Base-by-base conservation (phyloP, 2,329 filamentous ascomycete genomes). In the Arthrobotrys entomopaga region DNA sequence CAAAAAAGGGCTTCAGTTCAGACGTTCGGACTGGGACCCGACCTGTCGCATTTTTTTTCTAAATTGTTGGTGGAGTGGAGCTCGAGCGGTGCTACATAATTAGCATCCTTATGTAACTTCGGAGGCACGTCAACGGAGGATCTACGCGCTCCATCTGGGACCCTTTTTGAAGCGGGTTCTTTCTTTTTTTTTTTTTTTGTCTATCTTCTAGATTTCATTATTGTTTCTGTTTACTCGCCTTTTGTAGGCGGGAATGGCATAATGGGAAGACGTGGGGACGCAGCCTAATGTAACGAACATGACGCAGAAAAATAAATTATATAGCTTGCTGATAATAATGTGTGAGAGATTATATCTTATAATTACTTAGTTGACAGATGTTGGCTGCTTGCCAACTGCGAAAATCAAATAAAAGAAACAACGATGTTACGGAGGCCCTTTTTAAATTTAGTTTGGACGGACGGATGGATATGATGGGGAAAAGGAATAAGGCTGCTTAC, bases 321-420 rank as follows among this genome's bases (percentile, higher is more conserved):
- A 34, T 10, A 46, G 11, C 13, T n/a, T 56, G 43, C 38, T 52
- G 60, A 65, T 65, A 52, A n/a, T n/a, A 29, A 34, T 10, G 29
- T 34, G 29, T 34, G 29, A 7, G 29, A 34, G 53, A 38, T 40
- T 20, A 65, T 48, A 49, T 42, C 50, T 26, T 46, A 49, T 22
- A 50, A n/a, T n/a, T n/a, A n/a, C n/a, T 19, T 58, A 67, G 59
- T 60, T 34, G 29, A 34, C 52, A 26, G n/a, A 60, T 24, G 34
- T 67, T 69, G 65, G 56, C 40, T 69, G 56, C 56, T 24, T 69
- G 56, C 56, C 65, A 69, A 69, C 56, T 49, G 54, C 54, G 60
- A 59, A 59, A 59, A 46, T 20, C 20, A 8, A 54, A 52, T 24
- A 52, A 20, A 48, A 61, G 26, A 22, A 43, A 34, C 50, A n/a